Evolutionary conservation across 2,329 filamentous ascomycete genomes (phyloP).

Genomic region (Exophiala sideris): DNA sequence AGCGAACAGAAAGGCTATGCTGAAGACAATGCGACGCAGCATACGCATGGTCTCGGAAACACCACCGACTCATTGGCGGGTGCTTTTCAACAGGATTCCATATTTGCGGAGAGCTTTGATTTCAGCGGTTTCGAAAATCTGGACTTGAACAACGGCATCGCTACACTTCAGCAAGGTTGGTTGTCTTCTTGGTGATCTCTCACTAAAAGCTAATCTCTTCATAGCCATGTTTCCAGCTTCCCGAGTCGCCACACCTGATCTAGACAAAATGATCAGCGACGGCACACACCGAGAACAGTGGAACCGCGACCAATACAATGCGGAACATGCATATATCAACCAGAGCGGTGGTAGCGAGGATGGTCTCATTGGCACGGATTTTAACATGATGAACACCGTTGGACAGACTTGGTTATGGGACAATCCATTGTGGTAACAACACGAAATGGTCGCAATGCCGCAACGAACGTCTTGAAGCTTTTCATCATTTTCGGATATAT

Average conservation of each 20-base stretch:
- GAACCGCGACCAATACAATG: constrained; percentile 6
- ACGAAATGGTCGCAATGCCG: no score
- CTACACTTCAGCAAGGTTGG: constrained; percentile 17
- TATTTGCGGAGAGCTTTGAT: constrained; percentile 7
- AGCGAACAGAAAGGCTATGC: not conserved
- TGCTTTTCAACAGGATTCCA: not conserved
- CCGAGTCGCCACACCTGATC: constrained; percentile 1
- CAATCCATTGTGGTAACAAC: no score
- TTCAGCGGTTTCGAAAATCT: constrained; percentile 19
- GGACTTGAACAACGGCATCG: constrained; percentile 19
- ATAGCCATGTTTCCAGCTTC: constrained; percentile 17
- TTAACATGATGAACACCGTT: constrained; percentile 15
- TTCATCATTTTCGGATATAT: no score
- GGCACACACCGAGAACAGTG: not conserved
- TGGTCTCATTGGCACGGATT: constrained; percentile 7
- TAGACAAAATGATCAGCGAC: not conserved
- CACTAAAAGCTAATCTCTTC: not conserved
- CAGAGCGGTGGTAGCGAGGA: constrained; percentile 2
- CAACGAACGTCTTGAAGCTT: no score
- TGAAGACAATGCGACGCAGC: not conserved
- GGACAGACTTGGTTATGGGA: constrained; percentile 20
- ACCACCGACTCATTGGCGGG: not conserved
- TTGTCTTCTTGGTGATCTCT: not conserved
- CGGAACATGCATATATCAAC: constrained; percentile 4
- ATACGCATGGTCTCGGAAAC: not conserved